A percentile compares a stretch with the other conserved stretches of the same genome.
phyloP scores from a whole-genome alignment of 306 rosid genomes.

The Prunus padus region DNA sequence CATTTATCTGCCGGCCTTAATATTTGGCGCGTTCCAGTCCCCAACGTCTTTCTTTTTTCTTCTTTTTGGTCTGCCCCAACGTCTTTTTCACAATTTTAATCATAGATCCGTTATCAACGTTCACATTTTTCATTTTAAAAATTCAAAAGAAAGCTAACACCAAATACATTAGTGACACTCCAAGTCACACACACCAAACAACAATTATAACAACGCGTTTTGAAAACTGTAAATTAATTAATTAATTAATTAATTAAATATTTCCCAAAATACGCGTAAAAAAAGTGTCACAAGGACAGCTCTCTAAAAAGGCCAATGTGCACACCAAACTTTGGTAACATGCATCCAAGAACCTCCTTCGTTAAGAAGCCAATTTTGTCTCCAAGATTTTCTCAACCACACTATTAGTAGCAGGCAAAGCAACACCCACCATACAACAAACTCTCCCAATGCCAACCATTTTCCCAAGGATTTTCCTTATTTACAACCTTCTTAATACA shows the following conservation, averaged over 20 bases:
- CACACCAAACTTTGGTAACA: not conserved
- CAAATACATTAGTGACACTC: not conserved
- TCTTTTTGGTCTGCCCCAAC: conserved; percentile 19
- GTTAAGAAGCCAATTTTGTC: conserved; percentile 27
- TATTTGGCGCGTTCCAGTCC: conserved; percentile 25
- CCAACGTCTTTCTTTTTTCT: conserved; percentile 29
- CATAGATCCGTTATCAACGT: not conserved
- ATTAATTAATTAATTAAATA: not conserved
- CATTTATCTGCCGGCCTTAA: conserved; percentile 20
- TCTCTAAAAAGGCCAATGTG: conserved; percentile 2
- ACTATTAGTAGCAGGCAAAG: not conserved
- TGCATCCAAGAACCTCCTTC: not conserved
- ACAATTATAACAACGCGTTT: conserved; percentile 11
- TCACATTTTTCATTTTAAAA: not conserved
- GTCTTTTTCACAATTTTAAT: conserved; percentile 9
- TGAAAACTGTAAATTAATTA: not conserved
- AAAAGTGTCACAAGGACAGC: conserved; percentile 5
- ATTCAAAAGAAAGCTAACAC: not conserved
- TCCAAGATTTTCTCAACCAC: conserved; percentile 18
- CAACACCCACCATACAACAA: conserved; percentile 20
- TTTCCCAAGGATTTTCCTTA: conserved; percentile 45
- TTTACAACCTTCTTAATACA: conserved; percentile 46
- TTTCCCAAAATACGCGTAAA: conserved; percentile 27
- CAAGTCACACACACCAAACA: not conserved
- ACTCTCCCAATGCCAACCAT: conserved; percentile 47